phyloP scores from a whole-genome alignment of 441 rosid species.

The Arabidopsis lyrata region DNA sequence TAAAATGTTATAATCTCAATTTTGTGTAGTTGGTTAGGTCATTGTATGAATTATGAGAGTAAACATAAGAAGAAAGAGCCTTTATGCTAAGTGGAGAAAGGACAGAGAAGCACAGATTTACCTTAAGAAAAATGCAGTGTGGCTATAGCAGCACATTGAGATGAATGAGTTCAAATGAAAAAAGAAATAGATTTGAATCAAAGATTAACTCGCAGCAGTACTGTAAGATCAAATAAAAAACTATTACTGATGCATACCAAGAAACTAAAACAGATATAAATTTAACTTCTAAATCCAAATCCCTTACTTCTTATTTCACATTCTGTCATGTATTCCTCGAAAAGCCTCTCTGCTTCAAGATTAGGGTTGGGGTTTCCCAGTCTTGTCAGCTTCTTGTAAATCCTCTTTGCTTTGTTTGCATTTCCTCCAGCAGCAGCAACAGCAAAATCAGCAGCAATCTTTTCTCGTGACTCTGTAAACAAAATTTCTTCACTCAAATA shows the following conservation, averaged over 20 bases:
- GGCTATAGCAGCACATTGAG: no score
- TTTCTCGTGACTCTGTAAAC: not conserved
- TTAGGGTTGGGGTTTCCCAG: constrained; percentile 8
- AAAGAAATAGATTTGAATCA: no score
- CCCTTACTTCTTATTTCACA: constrained; percentile 9
- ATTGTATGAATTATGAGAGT: no score
- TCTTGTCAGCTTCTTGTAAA: not conserved
- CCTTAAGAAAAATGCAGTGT: no score
- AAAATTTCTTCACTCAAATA: no score
- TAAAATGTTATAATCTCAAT: no score
- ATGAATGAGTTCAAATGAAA: no score
- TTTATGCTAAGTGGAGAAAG: no score
- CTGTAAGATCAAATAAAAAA: not conserved
- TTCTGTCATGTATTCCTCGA: constrained; percentile 46
- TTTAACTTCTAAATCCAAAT: not conserved
- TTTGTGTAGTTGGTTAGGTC: no score
- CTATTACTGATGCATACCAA: not conserved
- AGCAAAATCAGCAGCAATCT: not conserved
- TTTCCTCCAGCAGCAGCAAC: not conserved
- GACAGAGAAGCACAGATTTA: no score
- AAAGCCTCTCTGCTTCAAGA: constrained; percentile 45
- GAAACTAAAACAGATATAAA: not conserved
- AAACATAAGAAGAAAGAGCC: no score
- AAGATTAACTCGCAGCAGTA: no score
- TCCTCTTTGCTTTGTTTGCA: not conserved